Conservation (phyloP, 805 yeast species). For the Blastobotrys attinorum region DNA sequence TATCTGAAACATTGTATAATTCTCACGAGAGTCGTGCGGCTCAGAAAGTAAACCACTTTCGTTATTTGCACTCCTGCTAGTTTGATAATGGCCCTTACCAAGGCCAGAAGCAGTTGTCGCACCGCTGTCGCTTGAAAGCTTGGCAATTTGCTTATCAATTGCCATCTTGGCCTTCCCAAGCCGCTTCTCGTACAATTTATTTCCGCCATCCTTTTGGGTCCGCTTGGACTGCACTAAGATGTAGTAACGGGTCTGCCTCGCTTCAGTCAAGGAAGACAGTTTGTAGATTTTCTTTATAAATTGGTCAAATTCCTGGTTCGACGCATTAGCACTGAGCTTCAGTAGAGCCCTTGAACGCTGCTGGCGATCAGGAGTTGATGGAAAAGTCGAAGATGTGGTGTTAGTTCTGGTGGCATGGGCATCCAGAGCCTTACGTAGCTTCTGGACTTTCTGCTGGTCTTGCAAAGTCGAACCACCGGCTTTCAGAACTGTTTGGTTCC, state of each 20-base stretch:
- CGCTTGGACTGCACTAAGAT: slow-evolving; percentile 41
- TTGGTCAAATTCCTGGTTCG: slow-evolving; percentile 34
- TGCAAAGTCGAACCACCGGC: slow-evolving; percentile 56
- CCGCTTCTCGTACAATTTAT: slow-evolving; percentile 25
- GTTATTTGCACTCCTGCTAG: not conserved
- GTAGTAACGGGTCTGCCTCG: slow-evolving; percentile 43
- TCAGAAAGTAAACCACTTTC: too few species aligned
- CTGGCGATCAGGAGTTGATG: not conserved
- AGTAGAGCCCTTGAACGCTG: not conserved
- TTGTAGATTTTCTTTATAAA: slow-evolving; percentile 32
- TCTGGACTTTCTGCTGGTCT: slow-evolving; percentile 67
- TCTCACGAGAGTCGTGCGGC: slow-evolving; percentile 25
- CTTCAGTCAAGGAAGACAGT: slow-evolving; percentile 33
- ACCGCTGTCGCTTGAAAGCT: slow-evolving; percentile 17
- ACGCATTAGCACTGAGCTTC: slow-evolving; percentile 35
- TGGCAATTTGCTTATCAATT: slow-evolving; percentile 26
- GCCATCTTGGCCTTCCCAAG: slow-evolving; percentile 26
- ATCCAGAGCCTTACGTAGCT: slow-evolving; percentile 60
- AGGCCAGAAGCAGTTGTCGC: not conserved
- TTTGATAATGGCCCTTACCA: not conserved
- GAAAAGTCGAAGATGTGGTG: not conserved
- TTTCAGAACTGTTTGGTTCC: slow-evolving; percentile 57
- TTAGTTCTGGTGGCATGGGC: slow-evolving; percentile 38
- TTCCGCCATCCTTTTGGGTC: slow-evolving; percentile 29
- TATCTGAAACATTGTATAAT: slow-evolving; percentile 35